These are phyloP conservation scores for Pugionium cornutum DNA, from an alignment of 345 rosid species.

Conservation along the genomic window DNA sequence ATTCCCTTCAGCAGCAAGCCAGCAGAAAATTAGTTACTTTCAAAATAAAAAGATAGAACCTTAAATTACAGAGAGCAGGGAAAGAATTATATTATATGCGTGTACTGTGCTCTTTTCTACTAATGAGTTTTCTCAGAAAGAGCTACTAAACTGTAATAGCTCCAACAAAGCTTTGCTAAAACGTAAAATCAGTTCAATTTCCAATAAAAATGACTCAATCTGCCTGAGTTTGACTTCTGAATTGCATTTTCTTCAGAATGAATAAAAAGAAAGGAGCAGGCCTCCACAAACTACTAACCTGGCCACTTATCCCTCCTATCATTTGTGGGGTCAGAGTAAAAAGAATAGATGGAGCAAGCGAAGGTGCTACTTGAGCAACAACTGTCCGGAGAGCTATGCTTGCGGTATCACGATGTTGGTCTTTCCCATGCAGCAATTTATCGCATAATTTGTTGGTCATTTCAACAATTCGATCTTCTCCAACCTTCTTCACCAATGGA, in stretches of 20 bases:
- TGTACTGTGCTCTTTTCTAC: constrained; percentile 9
- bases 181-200: not conserved
- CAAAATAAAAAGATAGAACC: constrained; percentile 19
- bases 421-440: constrained; percentile 83
- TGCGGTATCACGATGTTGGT: constrained; percentile 96
- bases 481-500: constrained; percentile 91
- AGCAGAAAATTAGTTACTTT: constrained; percentile 30
- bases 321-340: constrained; percentile 66
- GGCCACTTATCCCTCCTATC: constrained; percentile 76
- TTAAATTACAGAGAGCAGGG: constrained; percentile 1
- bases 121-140: not conserved
- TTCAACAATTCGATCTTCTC: constrained; percentile 73
- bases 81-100: not conserved
- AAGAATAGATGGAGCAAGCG: constrained; percentile 78
- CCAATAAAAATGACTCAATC: not conserved
- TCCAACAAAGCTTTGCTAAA: too few species aligned
- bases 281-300: constrained; percentile 50
- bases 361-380: constrained; percentile 65
- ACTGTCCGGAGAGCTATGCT: constrained; percentile 97
- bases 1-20: constrained; percentile 59
- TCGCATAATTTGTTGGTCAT: constrained; percentile 79
- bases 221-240: constrained; percentile 12
- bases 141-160: constrained; percentile 1
- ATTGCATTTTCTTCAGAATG: too few species aligned
- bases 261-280: constrained; percentile 8